Evolutionary conservation across 768 basidiomycete genomes (phyloP).

Genomic region (Trametes maxima): DNA sequence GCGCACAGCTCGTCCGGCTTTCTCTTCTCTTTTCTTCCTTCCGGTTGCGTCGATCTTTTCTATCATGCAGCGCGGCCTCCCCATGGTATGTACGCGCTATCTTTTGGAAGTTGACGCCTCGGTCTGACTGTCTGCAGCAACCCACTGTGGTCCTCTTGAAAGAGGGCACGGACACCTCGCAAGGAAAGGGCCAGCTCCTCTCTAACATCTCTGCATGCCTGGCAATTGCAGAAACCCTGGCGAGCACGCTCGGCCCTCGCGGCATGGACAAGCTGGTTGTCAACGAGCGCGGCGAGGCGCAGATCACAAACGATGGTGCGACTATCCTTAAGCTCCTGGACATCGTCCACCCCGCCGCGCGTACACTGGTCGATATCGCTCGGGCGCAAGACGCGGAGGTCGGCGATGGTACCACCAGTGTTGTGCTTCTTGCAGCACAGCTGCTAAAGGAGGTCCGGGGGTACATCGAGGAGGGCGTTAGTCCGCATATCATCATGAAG

Average conservation of each 20-base stretch:
- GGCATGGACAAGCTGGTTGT: constrained; percentile 99
- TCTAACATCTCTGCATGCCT: constrained; percentile 98
- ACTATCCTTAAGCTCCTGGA: constrained; percentile 97
- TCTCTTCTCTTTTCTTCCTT: not conserved
- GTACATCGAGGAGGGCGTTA: constrained; percentile 96
- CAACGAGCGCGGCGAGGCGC: constrained; percentile 89
- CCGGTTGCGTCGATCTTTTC: not conserved
- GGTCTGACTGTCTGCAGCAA: constrained; percentile 59
- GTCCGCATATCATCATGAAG: constrained; percentile 97
- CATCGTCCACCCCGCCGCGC: constrained; percentile 96
- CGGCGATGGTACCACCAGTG: constrained; percentile 97
- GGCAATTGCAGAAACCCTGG: constrained; percentile 87
- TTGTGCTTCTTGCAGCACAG: constrained; percentile 93
- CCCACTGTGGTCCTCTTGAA: constrained; percentile 95
- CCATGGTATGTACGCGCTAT: constrained; percentile 55
- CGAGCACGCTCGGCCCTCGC: constrained; percentile 94
- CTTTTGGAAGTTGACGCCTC: not conserved
- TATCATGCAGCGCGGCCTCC: constrained; percentile 84
- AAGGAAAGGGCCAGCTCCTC: constrained; percentile 88
- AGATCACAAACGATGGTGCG: constrained; percentile 99
- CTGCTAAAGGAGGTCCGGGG: constrained; percentile 89
- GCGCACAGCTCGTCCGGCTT: not conserved
- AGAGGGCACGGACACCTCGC: constrained; percentile 95
- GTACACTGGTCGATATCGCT: constrained; percentile 97
- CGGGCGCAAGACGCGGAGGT: constrained; percentile 98